Evolutionary conservation across 2,329 filamentous ascomycete genomes (phyloP).

Genomic region (Xylariaceae sp.): DNA sequence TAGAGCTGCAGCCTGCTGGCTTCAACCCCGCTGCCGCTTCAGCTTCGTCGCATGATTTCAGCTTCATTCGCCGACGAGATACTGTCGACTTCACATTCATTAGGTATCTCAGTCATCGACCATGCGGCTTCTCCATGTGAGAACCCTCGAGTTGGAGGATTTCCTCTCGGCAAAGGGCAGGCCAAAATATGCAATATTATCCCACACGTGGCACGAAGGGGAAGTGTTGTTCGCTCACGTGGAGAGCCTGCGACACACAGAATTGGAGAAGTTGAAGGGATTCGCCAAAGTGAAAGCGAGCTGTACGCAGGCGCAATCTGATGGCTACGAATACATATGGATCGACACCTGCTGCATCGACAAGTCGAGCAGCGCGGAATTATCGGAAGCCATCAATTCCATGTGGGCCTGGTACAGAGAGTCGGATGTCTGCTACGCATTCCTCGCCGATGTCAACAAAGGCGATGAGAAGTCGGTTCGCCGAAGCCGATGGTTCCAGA

Average conservation of each 20-base stretch:
- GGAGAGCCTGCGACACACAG: neutral
- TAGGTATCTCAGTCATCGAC: neutral
- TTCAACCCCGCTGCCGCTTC: too few relatives aligned
- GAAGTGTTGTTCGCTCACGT: constrained; percentile 8
- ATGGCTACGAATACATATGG: constrained; percentile 7
- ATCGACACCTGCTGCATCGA: constrained; percentile 13
- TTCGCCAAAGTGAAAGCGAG: neutral
- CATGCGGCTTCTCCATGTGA: constrained; percentile 7
- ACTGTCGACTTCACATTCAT: constrained; percentile 26
- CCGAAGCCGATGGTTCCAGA: constrained; percentile 4
- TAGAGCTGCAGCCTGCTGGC: too few relatives aligned
- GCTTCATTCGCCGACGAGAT: too few relatives aligned
- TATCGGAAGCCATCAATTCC: constrained; percentile 4
- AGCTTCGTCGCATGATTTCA: too few relatives aligned
- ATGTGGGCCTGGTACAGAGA: constrained; percentile 9
- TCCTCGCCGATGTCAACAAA: constrained; percentile 3
- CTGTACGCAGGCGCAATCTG: neutral
- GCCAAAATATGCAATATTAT: constrained; percentile 9
- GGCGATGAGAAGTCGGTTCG: neutral
- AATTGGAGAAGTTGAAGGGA: constrained; percentile 4
- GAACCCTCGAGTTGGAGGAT: constrained; percentile 2
- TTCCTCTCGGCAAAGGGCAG: neutral
- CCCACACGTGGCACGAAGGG: constrained; percentile 10
- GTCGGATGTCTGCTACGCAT: constrained; percentile 6
- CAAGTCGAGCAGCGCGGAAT: constrained; percentile 7